A percentile compares a stretch with the other conserved stretches of the same genome.
Evolutionary conservation across 2,329 filamentous ascomycete species (phyloP).

Genomic region (Penicillium sp.): DNA sequence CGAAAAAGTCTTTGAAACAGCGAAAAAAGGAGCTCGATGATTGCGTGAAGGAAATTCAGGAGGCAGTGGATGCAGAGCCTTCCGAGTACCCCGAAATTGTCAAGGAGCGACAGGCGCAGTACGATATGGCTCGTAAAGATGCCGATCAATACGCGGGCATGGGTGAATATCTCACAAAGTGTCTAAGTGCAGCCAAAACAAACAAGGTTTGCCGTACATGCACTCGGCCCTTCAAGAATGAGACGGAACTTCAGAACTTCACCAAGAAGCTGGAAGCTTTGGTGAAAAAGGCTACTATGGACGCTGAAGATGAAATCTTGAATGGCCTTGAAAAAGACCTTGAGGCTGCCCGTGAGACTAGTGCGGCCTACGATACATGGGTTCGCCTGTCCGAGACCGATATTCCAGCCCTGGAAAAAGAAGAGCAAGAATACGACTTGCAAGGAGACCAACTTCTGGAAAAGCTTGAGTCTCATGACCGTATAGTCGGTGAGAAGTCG

Average conservation of each 20-base stretch:
- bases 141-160: slow-evolving; percentile 66
- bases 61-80: slow-evolving; percentile 55
- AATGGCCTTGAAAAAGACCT: slow-evolving; percentile 62
- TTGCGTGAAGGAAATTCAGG: slow-evolving; percentile 62
- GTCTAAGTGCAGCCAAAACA: slow-evolving; percentile 62
- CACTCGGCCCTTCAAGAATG: slow-evolving; percentile 62
- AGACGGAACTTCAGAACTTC: slow-evolving; percentile 62
- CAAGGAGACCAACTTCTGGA: slow-evolving; percentile 61
- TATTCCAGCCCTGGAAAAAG: slow-evolving; percentile 65
- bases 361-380: slow-evolving; percentile 71
- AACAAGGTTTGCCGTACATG: slow-evolving; percentile 77
- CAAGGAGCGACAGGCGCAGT: slow-evolving; percentile 50
- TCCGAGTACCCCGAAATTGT: slow-evolving; percentile 54
- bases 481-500: slow-evolving; percentile 59
- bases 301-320: slow-evolving; percentile 62
- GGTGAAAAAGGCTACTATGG: slow-evolving; percentile 51
- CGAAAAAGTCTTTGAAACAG: slow-evolving; percentile 63
- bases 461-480: slow-evolving; percentile 67
- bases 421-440: slow-evolving; percentile 60
- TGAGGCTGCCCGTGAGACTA: slow-evolving; percentile 61
- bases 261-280: slow-evolving; percentile 63
- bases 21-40: slow-evolving; percentile 62
- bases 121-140: slow-evolving; percentile 59
- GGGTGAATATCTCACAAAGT: slow-evolving; percentile 68
- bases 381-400: slow-evolving; percentile 65